Percentiles rank a stretch among this genome's conserved stretches.
Conservation (phyloP, 192 early-diverging fungal genomes). For the Umbelopsis sp. region DNA sequence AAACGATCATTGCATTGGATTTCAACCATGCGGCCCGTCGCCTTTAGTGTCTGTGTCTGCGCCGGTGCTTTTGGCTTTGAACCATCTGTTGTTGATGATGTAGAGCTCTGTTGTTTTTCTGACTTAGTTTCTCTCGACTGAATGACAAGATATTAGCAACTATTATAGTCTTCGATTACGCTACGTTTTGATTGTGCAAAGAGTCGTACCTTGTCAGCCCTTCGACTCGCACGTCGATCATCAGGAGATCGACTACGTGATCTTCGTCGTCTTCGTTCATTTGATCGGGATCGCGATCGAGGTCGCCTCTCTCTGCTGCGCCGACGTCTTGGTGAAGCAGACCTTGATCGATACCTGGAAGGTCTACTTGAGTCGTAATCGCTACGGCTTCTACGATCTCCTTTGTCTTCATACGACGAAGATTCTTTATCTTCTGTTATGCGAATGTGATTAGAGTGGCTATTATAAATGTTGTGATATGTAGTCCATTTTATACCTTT, state of each 20-base stretch:
- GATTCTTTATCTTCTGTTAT: background rate
- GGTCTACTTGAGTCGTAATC: background rate
- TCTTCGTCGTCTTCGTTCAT: background rate
- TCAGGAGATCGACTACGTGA: conserved; percentile 16
- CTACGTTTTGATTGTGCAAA: background rate
- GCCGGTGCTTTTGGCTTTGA: conserved; percentile 3
- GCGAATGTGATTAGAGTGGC: background rate
- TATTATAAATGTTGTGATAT: background rate
- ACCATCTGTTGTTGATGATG: background rate
- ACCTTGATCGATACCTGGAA: background rate
- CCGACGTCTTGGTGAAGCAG: conserved; percentile 5
- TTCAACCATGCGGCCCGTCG: conserved; percentile 57
- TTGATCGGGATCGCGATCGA: background rate
- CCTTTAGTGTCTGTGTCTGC: background rate
- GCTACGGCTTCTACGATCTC: background rate
- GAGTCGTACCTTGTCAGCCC: conserved; percentile 9
- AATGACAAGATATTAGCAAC: background rate
- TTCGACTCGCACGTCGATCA: conserved; percentile 1
- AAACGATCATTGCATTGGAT: conserved; percentile 84
- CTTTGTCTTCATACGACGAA: background rate
- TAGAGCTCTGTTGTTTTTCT: background rate
- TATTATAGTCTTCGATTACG: background rate
- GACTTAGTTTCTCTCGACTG: background rate
- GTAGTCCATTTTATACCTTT: conserved; percentile 9
- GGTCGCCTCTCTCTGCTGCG: background rate